A percentile compares a stretch with the other conserved stretches of the same genome.
Conservation (phyloP, 202 grass and related monocot species). For the Setaria viridis region DNA sequence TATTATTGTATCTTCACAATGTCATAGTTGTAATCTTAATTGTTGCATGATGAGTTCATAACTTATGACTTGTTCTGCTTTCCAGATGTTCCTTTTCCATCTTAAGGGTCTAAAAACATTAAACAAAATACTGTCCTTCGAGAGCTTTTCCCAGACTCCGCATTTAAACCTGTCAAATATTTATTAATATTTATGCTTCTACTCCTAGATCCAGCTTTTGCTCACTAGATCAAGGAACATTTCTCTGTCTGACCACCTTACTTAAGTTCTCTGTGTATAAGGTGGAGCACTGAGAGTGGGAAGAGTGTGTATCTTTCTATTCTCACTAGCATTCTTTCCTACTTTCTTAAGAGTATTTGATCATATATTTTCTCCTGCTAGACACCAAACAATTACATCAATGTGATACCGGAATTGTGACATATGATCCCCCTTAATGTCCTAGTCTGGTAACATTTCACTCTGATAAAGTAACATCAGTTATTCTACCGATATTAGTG, state of each 20-base stretch:
- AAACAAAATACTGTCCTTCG: not conserved
- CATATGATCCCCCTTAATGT: not conserved
- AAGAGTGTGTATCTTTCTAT: not conserved
- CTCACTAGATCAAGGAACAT: not conserved
- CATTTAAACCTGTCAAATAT: not conserved
- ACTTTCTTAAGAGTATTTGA: not conserved
- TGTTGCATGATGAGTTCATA: slow-evolving; percentile 13
- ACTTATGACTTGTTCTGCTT: not conserved
- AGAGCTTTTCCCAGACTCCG: not conserved
- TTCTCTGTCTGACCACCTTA: not conserved
- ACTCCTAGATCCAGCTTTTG: not conserved
- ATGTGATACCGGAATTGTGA: slow-evolving; percentile 5
- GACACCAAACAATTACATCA: not conserved
- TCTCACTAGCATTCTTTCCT: not conserved
- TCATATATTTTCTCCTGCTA: not conserved
- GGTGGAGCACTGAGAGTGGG: not conserved
- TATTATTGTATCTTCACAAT: slow-evolving; percentile 2
- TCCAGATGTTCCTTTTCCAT: slow-evolving; percentile 1
- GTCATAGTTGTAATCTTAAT: slow-evolving; percentile 9
- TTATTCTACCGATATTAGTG: not conserved
- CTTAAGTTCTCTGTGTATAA: not conserved
- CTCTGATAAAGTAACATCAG: not conserved
- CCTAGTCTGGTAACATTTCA: not conserved
- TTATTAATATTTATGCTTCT: slow-evolving; percentile 31
- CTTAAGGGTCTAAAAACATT: not conserved